Evolutionary conservation across 139 green algal genomes (phyloP).

Genomic region (Nannochloris sp.): DNA sequence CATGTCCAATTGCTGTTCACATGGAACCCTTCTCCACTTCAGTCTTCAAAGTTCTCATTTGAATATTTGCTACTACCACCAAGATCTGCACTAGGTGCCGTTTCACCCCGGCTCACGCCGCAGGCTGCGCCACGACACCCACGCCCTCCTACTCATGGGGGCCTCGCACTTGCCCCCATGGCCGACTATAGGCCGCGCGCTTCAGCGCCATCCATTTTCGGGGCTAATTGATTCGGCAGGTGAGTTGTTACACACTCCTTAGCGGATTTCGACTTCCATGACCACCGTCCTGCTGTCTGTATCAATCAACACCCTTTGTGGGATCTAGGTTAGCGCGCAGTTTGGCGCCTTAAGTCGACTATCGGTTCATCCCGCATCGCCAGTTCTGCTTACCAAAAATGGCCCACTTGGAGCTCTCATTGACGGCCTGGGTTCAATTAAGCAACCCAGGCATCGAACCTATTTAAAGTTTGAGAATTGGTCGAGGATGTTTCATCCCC

Average conservation of each 20-base stretch:
- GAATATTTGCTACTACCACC: constrained; percentile 94
- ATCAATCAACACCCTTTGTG: constrained; percentile 94
- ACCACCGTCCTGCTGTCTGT: constrained; percentile 91
- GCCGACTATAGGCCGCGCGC: constrained; percentile 79
- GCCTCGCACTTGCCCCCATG: constrained; percentile 78
- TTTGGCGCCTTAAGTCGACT: constrained; percentile 83
- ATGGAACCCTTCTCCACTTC: constrained; percentile 91
- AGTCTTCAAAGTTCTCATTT: constrained; percentile 92
- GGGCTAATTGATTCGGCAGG: constrained; percentile 94
- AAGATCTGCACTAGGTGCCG: constrained; percentile 86
- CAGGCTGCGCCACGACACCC: constrained; percentile 69
- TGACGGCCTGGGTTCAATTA: constrained; percentile 72
- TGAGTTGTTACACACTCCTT: constrained; percentile 98
- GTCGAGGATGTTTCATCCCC: constrained; percentile 77
- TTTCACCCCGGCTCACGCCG: constrained; percentile 76
- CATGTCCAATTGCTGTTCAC: constrained; percentile 94
- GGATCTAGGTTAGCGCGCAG: constrained; percentile 88
- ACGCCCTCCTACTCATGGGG: constrained; percentile 87
- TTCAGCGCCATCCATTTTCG: constrained; percentile 96
- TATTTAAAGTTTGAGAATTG: constrained; percentile 97
- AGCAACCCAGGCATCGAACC: constrained; percentile 74
- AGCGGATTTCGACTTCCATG: constrained; percentile 97
- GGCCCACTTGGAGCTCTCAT: constrained; percentile 80
- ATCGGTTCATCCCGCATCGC: constrained; percentile 93
- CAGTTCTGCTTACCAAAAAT: constrained; percentile 97